Evolutionary conservation across 1,139 yeast species (phyloP).

Genomic region (Suhomyces coccinellae): DNA sequence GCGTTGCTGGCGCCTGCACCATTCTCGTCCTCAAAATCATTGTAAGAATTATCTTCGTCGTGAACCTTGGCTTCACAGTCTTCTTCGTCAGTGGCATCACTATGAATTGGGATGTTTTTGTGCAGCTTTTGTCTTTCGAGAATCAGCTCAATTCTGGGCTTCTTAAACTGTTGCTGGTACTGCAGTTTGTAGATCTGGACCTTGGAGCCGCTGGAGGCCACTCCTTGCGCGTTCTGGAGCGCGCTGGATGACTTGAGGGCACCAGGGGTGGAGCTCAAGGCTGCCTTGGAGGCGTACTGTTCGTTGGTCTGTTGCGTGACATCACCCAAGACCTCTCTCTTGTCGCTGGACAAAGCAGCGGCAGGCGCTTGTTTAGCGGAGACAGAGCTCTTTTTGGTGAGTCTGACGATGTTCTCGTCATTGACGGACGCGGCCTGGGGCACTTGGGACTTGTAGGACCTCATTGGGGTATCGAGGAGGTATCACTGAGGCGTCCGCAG

Average conservation of each 20-base stretch:
- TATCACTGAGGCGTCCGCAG: conserved; percentile 1
- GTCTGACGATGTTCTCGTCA: conserved; percentile 11
- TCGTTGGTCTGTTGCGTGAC: conserved; percentile 24
- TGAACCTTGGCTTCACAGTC: conserved; percentile 13
- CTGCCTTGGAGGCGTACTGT: conserved; percentile 1
- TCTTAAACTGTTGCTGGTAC: conserved; percentile 23
- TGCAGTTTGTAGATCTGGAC: conserved; percentile 24
- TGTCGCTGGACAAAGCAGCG: conserved; percentile 3
- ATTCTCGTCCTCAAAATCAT: conserved; percentile 7
- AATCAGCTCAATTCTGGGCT: conserved; percentile 24
- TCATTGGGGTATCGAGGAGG: conserved; percentile 9
- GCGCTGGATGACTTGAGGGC: conserved; percentile 4
- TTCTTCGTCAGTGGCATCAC: conserved; percentile 14
- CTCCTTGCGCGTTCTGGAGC: conserved; percentile 12
- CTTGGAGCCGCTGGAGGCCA: conserved; percentile 17
- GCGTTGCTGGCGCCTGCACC: conserved; percentile 12
- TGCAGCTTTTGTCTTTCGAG: conserved; percentile 10
- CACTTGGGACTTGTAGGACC: conserved; percentile 10
- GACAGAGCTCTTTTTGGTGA: conserved; percentile 3
- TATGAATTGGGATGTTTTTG: conserved; percentile 10
- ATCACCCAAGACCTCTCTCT: conserved; percentile 35
- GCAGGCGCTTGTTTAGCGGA: conserved; percentile 3
- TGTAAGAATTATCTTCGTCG: conserved; percentile 5
- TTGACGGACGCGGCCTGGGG: conserved; percentile 8
- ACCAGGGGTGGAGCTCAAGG: conserved; percentile 1